Evolutionary conservation across 306 rosid genomes (phyloP), one percentile per base, ranked within the genome.

Genomic region (Oemleria cerasiformis): DNA sequence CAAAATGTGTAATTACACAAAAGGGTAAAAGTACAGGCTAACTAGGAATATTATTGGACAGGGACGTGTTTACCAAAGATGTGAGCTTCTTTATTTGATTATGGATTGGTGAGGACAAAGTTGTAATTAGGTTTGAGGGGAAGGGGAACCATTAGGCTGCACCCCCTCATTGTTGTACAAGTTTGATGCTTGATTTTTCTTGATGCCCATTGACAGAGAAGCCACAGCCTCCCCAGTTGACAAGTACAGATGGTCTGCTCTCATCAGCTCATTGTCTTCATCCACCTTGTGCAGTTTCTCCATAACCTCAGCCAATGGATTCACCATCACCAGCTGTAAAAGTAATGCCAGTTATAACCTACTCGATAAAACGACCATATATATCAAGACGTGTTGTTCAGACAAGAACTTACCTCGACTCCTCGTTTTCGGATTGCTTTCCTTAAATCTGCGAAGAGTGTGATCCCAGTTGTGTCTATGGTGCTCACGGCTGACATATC

Each of bases 401-500:
- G 36, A 30, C 36, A 30, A 17, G 34, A 55, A 71, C 86, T 84
- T 82, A 67, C 99, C 95, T 85, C 86, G 56, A 79, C 70, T 9
- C 85, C 83, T 75, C 84, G 91, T 58, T 80, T 81, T 79, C 73
- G 72, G 81, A 91, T 50, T 67, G 86, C 41, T 54, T 68, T 72
- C 74, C 81, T 89, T 70, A 94, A 76, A 49, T 86, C 96, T 75
- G 73, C 79, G 75, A 91, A 82, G 62, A 94, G 90, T 53, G 86
- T 49, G 25, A 91, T 92, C 36, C 97, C 98, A 13, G 97, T 94
- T 51, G 97, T 91, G 85, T 94, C 99, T 72, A 94, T 84, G 58
- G 75, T 68, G 75, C 92, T 86, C 74, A 94, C 99, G 65, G 95
- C 99, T 94, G 98, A 90, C 87, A 94, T 71, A 13, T 94, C 99